These are phyloP conservation scores for Epichloe coenophiala DNA, from an alignment of 2,329 filamentous ascomycete species.

Conservation along the genomic window DNA sequence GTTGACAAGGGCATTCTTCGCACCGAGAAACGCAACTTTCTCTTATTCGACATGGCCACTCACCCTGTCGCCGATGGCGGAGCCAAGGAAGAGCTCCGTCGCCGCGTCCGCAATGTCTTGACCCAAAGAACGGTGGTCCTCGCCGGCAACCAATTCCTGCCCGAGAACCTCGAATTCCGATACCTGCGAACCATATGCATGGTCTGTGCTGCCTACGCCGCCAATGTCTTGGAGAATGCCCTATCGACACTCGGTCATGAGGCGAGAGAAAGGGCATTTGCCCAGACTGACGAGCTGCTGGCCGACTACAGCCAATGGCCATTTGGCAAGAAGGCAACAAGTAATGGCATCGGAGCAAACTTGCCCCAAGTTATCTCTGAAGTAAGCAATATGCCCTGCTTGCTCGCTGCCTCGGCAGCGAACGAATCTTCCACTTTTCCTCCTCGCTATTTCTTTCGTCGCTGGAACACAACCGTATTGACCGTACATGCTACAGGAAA, in stretches of 20 bases:
- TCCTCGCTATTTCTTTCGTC: neutral
- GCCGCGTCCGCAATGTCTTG: conserved; percentile 81
- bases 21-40: conserved; percentile 98
- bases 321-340: conserved; percentile 72
- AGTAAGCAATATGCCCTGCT: conserved; percentile 22
- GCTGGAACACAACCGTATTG: conserved; percentile 5
- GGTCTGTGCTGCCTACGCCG: conserved; percentile 96
- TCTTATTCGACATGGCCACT: conserved; percentile 99
- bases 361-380: conserved; percentile 76
- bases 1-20: conserved; percentile 98
- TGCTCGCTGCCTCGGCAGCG: neutral
- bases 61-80: conserved; percentile 93
- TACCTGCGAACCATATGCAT: conserved; percentile 85
- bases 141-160: conserved; percentile 73
- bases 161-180: conserved; percentile 87
- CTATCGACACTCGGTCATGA: conserved; percentile 87
- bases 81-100: conserved; percentile 93
- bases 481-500: conserved; percentile 38
- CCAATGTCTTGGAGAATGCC: conserved; percentile 97
- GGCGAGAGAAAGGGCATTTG: conserved; percentile 84
- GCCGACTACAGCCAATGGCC: conserved; percentile 97
- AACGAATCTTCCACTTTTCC: neutral
- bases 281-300: conserved; percentile 89
- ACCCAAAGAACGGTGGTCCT: conserved; percentile 91
- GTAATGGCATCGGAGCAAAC: conserved; percentile 79